Base-by-base conservation (phyloP, 352 stramenopile genomes). In the Phytophthora fragariae region DNA sequence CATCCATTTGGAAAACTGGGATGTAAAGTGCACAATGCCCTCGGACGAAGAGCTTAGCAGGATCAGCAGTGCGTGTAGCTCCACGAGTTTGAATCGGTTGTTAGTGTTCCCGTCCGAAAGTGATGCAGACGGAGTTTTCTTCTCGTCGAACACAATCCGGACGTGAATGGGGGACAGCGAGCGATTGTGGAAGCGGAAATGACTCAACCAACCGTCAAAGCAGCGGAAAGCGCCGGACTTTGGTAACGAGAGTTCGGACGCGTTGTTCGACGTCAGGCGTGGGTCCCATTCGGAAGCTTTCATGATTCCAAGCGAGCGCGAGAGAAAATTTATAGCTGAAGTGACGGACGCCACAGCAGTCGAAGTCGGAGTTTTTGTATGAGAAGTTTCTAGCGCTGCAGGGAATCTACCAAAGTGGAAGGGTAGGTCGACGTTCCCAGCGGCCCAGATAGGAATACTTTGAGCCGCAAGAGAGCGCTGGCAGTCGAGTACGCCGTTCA, bases 161-260 rank as follows among this genome's bases (percentile, higher is more conserved):
- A 98, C 91, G 66, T 98, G 94, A 62, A 98, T 98, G 5, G 94
- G 90, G 12, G 91, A 97, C 17, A 98, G 60, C 14, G 93, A 89
- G 1, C 94, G 88, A 54, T 93, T 96, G 61, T 98, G 96, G 41
- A 96, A 97, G 4, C 92, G 90, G 27, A 97, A 92, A 41, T 97
- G 88, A 29, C 85, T 84, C 37, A 98, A 64, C 58, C 87, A 85
- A 0, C 95, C 95, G 35, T 97, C 80, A 58, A 98, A 94, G 12
- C 84, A 89, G 41, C 69, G 47, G 24, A 87, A 77, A 68, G 33
- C 56, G 27, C n/a, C 21, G 8, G 29, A 49, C 15, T 68, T 76
- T 1, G 53, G 24, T 37, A 57, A 10, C 21, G 27, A 10, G 21
- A n/a, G 35, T 0, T 64, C 55, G 5, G 24, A 29, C 17, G 54